Evolutionary conservation across 2,329 filamentous ascomycete species (phyloP), one percentile per base, ranked within the genome.

Genomic region (Xylariaceae sp.): DNA sequence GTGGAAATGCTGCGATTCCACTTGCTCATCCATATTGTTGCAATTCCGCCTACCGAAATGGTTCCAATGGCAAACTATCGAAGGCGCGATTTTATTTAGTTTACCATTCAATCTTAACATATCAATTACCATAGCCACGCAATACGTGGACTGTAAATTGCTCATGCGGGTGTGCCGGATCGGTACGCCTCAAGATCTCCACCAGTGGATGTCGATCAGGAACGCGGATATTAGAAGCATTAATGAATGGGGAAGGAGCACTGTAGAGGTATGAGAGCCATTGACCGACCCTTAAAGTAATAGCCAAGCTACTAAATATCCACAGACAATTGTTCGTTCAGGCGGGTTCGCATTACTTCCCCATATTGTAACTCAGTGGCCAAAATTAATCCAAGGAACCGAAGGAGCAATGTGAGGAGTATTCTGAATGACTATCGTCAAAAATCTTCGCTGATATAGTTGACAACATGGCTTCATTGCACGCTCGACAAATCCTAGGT

Each of bases 1-100:
- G 24, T 18, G 46, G 3, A 41, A 36, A 21, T 53, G 50, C 24
- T 53, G 36, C 24, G 9, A 11, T 15, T 20, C 36, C 29, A 33
- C 36, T 23, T 15, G 36, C 26, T 46, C 50, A 2, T 41, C 33
- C 6, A 29, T 24, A 3, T 13, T 29, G 4, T 23, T 42, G 2
- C 36, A 30, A 30, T 29, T 53, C 42, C 36, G 42, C 13, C 8
- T 47, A 1, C 36, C 50, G 7, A 42, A 29, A 23, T 42, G n/a
- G 42, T 4, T 36, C 6, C 10, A n/a, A 16, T 4, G 18, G 21
- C 18, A 23, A 33, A 16, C 24, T 26, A 2, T 42, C 3, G 15
- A 6, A 6, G 50, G 42, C 6, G 27, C 29, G 27, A 39, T 50
- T 5, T 50, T 5, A 18, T 43, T 35, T 13, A 39, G 27, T 3